Evolutionary conservation across 2,329 filamentous ascomycete genomes (phyloP), one percentile per base, ranked within the genome.

Genomic region (Cytospora piceae): DNA sequence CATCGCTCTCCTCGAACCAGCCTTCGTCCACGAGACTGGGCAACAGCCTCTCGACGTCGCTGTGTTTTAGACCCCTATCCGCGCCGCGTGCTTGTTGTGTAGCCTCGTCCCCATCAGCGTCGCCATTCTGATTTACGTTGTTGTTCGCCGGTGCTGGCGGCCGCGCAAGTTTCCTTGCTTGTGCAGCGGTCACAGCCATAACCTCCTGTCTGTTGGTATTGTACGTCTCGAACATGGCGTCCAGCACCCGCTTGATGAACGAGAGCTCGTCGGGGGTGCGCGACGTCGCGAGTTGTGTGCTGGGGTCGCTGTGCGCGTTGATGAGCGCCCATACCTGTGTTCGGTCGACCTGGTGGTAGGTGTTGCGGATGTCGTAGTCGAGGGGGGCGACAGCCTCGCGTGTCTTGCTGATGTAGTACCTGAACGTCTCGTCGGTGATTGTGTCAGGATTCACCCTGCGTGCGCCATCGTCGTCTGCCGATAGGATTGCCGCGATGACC

Each of bases 161-260:
- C 58, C 85, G 79, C 12, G 86, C 81, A 57, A 96, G 79, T 71
- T 92, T 89, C 61, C 91, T 81, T 3, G 94, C 94, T 72, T 97
- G 89, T 75, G 93, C 92, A 54, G 87, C 85, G 15, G 87, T 90
- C 4, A 98, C 80, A 4, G 92, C 93, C 85, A 97, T 89, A 31
- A 93, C 85, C 77, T 99, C 94, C 72, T 88, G 87, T n/a, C 87
- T 83, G 11, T 82, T 83, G 0, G 89, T 92, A 74, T 98, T 98
- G 79, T 93, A 88, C 24, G 87, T 90, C 69, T 96, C 92, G 74
- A 98, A 99, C 86, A 99, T 96, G 71, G 86, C 88, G 75, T 97
- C 94, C 0, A 99, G 85, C 3, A 97, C 76, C 11, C 95, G 85
- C 77, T 96, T 95, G 63, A 98, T 86, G 75, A 93, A 99, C 0